These are phyloP conservation scores for Beauveria sp. DNA, from an alignment of 2,329 filamentous ascomycete species.

Conservation along the genomic window DNA sequence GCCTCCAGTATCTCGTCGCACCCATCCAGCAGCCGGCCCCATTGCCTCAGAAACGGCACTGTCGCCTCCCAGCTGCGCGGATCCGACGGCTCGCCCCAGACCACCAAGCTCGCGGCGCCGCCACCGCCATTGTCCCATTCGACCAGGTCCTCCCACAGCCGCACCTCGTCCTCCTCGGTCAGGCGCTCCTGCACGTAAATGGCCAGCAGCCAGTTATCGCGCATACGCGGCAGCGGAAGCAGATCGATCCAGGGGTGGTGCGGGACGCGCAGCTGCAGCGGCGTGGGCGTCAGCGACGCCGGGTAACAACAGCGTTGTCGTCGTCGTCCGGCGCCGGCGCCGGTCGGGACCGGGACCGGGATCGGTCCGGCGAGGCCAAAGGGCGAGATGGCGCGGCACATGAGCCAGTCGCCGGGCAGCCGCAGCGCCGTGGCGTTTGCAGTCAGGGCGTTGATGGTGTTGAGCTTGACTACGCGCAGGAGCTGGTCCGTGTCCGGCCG, in stretches of 20 bases:
- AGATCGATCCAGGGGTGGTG: slow-evolving; percentile 31
- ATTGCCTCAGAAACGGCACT: slow-evolving; percentile 36
- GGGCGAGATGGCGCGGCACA: neutral
- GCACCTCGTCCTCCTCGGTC: neutral
- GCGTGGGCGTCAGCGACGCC: slow-evolving; percentile 7
- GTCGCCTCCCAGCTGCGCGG: slow-evolving; percentile 38
- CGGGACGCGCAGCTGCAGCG: slow-evolving; percentile 2
- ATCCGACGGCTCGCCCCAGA: slow-evolving; percentile 42
- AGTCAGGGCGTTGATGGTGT: neutral
- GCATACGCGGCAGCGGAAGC: slow-evolving; percentile 25
- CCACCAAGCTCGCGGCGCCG: slow-evolving; percentile 18
- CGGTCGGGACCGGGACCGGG: neutral
- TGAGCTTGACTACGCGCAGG: neutral
- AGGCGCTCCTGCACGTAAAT: neutral
- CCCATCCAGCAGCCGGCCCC: slow-evolving; percentile 28
- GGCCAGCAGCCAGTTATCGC: slow-evolving; percentile 24
- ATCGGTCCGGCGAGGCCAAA: neutral
- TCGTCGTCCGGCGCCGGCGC: neutral
- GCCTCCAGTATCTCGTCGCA: slow-evolving; percentile 28
- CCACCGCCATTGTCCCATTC: neutral
- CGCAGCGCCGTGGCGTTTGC: neutral
- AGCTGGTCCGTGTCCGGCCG: neutral
- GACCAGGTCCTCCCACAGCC: neutral
- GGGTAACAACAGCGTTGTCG: neutral
- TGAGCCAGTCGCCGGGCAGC: neutral